phyloP scores from a whole-genome alignment of 2,329 filamentous ascomycete species.

The Verticillium nubilum region DNA sequence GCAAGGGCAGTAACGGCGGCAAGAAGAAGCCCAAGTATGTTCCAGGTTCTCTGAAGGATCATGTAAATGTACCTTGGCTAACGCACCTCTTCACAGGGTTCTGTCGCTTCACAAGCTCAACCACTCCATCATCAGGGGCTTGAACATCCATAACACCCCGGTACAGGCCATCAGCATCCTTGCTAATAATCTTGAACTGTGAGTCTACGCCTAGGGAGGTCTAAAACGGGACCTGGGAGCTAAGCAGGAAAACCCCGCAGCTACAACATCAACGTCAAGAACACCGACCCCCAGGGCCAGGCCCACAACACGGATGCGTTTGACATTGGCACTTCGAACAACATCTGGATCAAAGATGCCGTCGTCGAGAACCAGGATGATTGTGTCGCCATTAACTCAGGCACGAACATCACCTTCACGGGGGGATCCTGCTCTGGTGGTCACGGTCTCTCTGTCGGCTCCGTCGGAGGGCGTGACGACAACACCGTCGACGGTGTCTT shows the following conservation, averaged over 20 bases:
- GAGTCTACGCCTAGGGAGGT: too few relatives aligned
- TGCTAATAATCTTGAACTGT: too few relatives aligned
- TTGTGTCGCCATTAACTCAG: constrained; percentile 53
- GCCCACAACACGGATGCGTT: constrained; percentile 55
- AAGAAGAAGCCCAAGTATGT: constrained; percentile 59
- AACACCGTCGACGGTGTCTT: constrained; percentile 48
- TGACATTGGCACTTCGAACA: constrained; percentile 44
- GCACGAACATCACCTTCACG: constrained; percentile 40
- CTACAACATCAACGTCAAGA: constrained; percentile 30
- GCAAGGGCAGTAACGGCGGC: constrained; percentile 52
- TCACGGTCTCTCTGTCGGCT: constrained; percentile 36
- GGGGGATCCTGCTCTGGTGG: constrained; percentile 37
- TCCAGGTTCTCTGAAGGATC: too few relatives aligned
- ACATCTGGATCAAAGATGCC: constrained; percentile 45
- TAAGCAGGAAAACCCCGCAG: too few relatives aligned
- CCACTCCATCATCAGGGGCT: constrained; percentile 27
- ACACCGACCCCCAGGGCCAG: constrained; percentile 26
- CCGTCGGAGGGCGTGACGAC: constrained; percentile 39
- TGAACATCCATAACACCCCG: constrained; percentile 36
- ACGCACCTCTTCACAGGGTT: too few relatives aligned
- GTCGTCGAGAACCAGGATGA: constrained; percentile 57
- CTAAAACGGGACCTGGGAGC: too few relatives aligned
- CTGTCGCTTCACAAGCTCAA: constrained; percentile 39
- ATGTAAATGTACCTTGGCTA: too few relatives aligned
- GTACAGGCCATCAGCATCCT: constrained; percentile 36